Evolutionary conservation across 768 basidiomycete species (phyloP).

Genomic region (Auriscalpium vulgare): DNA sequence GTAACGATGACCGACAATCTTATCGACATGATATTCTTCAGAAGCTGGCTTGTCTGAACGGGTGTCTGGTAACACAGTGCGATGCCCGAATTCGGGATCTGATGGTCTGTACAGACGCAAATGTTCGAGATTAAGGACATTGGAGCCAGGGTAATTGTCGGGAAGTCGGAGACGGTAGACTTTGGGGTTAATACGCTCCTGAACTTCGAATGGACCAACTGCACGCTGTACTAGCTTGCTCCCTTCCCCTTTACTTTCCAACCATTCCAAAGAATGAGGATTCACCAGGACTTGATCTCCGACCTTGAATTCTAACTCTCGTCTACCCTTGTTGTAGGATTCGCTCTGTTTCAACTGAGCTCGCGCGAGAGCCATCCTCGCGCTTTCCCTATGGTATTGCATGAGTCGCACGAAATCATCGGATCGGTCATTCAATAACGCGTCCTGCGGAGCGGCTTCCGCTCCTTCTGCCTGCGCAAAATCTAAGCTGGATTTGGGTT

Average conservation of each 20-base stretch:
- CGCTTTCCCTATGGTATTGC: too few relatives aligned
- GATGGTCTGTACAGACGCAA: slow-evolving; percentile 16
- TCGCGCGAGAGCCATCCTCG: too few relatives aligned
- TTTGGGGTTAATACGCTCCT: slow-evolving; percentile 16
- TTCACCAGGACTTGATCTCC: slow-evolving; percentile 17
- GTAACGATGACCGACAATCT: too few relatives aligned
- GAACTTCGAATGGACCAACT: slow-evolving; percentile 19
- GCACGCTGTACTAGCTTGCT: slow-evolving; percentile 15
- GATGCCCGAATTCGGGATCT: slow-evolving; percentile 8
- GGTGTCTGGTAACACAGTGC: background rate
- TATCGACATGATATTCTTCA: too few relatives aligned
- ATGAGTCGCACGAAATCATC: too few relatives aligned
- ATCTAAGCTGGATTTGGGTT: too few relatives aligned
- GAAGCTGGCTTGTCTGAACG: background rate
- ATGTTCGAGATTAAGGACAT: slow-evolving; percentile 19
- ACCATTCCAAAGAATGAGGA: slow-evolving; percentile 15
- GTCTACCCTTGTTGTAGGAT: too few relatives aligned
- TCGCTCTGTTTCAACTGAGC: too few relatives aligned
- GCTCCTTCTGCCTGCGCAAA: too few relatives aligned
- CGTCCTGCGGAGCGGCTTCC: too few relatives aligned
- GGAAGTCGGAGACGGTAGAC: slow-evolving; percentile 16
- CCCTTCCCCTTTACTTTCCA: slow-evolving; percentile 15
- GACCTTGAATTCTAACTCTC: too few relatives aligned
- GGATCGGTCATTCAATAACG: too few relatives aligned
- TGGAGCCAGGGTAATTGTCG: slow-evolving; percentile 15